Evolutionary conservation across 108 stramenopile genomes (phyloP).

Genomic region (Cyclostephanos invisitatus): DNA sequence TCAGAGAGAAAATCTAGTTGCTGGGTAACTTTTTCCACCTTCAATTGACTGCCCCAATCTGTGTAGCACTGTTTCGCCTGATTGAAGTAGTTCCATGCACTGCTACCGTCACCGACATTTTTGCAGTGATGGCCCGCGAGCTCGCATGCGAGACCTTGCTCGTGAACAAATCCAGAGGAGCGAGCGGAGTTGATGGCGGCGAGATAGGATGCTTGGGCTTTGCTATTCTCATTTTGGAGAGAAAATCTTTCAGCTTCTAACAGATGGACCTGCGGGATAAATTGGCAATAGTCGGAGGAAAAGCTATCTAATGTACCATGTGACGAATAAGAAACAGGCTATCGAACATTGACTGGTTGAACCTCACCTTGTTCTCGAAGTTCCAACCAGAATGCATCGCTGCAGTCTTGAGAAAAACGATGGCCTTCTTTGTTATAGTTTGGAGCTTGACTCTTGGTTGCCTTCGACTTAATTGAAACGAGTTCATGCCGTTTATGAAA

Average conservation of each 20-base stretch:
- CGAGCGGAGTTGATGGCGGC: conserved; percentile 12
- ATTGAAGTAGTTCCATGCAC: conserved; percentile 1
- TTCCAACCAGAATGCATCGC: conserved; percentile 1
- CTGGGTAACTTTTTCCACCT: neutral
- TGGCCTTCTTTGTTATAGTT: neutral
- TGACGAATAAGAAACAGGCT: too few species aligned
- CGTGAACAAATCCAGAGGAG: conserved; percentile 20
- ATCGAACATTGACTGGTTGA: neutral
- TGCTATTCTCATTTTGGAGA: neutral
- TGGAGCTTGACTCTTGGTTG: neutral
- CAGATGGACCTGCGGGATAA: neutral
- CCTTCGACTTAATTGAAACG: neutral
- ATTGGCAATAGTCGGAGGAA: too few species aligned
- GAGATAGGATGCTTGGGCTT: conserved; percentile 13
- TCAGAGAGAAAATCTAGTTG: too few species aligned
- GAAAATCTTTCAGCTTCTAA: conserved; percentile 19
- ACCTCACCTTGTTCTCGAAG: conserved; percentile 6
- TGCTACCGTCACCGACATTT: conserved; percentile 3
- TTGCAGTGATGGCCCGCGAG: too few species aligned
- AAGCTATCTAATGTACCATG: too few species aligned
- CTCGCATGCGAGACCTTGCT: conserved; percentile 36
- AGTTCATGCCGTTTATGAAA: conserved; percentile 7
- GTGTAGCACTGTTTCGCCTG: conserved; percentile 21
- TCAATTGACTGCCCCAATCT: conserved; percentile 17
- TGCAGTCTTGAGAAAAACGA: neutral